Evolutionary conservation across 176 grass and related monocot species (phyloP), one percentile per base, ranked within the genome.

Genomic region (Guadua angustifolia): DNA sequence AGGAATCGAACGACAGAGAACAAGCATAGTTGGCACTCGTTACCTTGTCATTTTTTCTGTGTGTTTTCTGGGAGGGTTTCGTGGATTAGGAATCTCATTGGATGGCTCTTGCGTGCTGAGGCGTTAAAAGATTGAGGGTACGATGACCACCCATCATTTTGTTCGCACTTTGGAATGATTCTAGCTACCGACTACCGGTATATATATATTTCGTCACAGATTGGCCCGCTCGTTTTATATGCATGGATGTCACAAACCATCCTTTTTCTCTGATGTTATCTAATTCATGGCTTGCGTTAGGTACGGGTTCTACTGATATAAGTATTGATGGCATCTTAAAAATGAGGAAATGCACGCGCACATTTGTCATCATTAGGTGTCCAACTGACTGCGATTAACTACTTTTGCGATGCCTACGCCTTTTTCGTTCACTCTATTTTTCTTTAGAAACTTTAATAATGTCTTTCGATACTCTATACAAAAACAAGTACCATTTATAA

Each of bases 311-410:
- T 22, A 69, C 15, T 22, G 19, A 57, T 17, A 63, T 42, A 49
- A 38, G 32, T 60, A 45, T n/a, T 16, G 51, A 49, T 67, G 50
- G 49, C 68, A 68, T 80, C 69, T 68, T 68, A 67, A 40, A 66
- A 64, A 47, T 15, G 7, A 88, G 75, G 32, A 49, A 74, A 84
- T 60, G 26, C 60, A 83, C 8, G 73, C 66, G 47, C 86, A 56
- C 45, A 17, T 55, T 16, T 76, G 32, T 33, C 87, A 81, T 85
- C 77, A 85, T 85, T 81, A 76, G 62, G 70, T 75, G 61, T 39
- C 36, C n/a, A 57, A 26, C 66, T 46, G 66, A 38, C 5, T 53
- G 2, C 19, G 43, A 18, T 55, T 45, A 63, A 24, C 24, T 52
- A 69, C 22, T 26, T 84, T 67, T 29, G 0, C 42, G 1, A 6